Evolutionary conservation across 495 filamentous ascomycete species (phyloP), one percentile per base, ranked within the genome.

Genomic region (Talaromyces wortmannii): DNA sequence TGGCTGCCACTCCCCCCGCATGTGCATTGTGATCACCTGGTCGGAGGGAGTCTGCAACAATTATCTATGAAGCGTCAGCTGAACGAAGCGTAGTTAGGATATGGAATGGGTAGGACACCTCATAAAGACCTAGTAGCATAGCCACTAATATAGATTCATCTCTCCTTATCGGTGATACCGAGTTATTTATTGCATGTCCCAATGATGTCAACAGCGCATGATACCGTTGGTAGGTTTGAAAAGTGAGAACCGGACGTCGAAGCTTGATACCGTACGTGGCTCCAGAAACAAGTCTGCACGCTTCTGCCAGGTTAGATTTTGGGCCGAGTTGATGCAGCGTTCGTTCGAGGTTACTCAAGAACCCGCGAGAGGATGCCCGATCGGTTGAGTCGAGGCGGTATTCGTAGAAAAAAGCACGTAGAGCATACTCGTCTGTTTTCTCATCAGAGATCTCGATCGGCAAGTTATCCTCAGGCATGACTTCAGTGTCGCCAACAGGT

Each of bases 391-490:
- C 23, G 13, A 66, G 31, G 15, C 57, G 62, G 36, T 61, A 71
- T 40, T 71, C 68, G 53, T 71, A 59, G 47, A 71, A 59, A 44
- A 71, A 71, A 0, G 63, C 63, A 31, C 58, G 58, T 13, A 71
- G 57, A 13, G 68, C 63, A 18, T 60, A 51, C 29, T 59, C 52
- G 18, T 67, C 52, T 4, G 64, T 55, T 13, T 50, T 46, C 7
- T 57, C 36, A 8, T 58, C 23, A 5, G 64, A 46, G 12, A 63
- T 52, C 42, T 68, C 68, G 32, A 56, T 59, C 0, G 63, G 64
- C 2, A 31, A 23, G 13, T 12, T 33, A 51, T 67, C 66, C 5
- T 58, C 47, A 7, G 63, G 60, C 5, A 66, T 17, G n/a, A 52
- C 18, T 31, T 62, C 36, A 4, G 55, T 58, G 13, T 62, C 62